A percentile compares a stretch with the other conserved stretches of the same genome.
phyloP scores from a whole-genome alignment of 805 yeast genomes.

The Zygoascus tannicola region DNA sequence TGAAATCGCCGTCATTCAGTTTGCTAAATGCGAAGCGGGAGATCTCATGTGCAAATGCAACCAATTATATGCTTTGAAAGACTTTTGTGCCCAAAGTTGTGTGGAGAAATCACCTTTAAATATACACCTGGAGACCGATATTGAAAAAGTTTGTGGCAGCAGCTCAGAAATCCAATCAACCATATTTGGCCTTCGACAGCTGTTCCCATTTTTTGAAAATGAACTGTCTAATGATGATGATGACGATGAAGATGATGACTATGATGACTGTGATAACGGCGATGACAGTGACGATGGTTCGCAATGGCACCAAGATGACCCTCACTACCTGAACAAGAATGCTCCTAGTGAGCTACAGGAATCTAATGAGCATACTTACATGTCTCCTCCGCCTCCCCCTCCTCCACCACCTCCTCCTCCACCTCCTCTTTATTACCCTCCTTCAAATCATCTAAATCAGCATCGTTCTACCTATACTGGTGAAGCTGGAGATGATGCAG shows the following conservation, averaged over 20 bases:
- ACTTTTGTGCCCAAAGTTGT: constrained; percentile 14
- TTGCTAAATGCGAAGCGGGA: constrained; percentile 10
- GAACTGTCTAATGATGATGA: constrained; percentile 8
- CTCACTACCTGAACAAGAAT: neutral
- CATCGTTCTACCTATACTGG: neutral
- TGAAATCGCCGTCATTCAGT: constrained; percentile 10
- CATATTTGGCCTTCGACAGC: constrained; percentile 6
- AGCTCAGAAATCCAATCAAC: constrained; percentile 4
- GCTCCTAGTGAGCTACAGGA: neutral
- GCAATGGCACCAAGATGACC: constrained; percentile 13
- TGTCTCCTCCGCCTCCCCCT: constrained; percentile 1
- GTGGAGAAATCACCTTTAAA: neutral
- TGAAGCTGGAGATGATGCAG: too few relatives aligned
- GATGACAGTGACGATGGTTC: constrained; percentile 20
- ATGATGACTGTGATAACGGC: constrained; percentile 18
- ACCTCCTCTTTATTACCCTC: neutral
- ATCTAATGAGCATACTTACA: neutral
- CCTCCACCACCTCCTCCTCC: constrained; percentile 3
- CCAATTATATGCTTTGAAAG: constrained; percentile 8
- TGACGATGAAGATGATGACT: constrained; percentile 16
- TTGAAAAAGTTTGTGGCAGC: constrained; percentile 4
- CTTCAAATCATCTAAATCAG: too few relatives aligned
- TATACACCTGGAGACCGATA: neutral
- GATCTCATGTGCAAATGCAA: constrained; percentile 17
- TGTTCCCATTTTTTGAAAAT: constrained; percentile 5